These are phyloP conservation scores for Acacia acuminata DNA, from an alignment of 306 rosid species.

Conservation along the genomic window DNA sequence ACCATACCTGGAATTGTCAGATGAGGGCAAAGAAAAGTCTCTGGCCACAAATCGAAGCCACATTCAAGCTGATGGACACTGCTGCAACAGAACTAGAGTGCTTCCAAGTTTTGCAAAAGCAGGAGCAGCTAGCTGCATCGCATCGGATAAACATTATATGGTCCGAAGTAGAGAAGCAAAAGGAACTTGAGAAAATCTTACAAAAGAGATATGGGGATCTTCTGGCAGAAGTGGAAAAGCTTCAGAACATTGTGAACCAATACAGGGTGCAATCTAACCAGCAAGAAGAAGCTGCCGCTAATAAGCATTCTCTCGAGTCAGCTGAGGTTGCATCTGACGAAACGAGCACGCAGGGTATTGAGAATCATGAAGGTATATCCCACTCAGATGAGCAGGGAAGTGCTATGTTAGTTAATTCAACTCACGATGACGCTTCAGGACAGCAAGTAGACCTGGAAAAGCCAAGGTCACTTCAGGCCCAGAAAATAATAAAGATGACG, in stretches of 20 bases:
- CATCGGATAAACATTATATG: slow-evolving; percentile 71
- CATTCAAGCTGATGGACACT: slow-evolving; percentile 82
- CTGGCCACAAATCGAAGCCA: slow-evolving; percentile 89
- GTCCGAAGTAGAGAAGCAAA: slow-evolving; percentile 85
- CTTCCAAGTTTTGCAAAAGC: slow-evolving; percentile 81
- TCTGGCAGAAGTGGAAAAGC: slow-evolving; percentile 57
- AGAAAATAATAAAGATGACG: slow-evolving; percentile 12
- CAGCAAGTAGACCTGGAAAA: too few relatives aligned
- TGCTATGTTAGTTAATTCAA: slow-evolving; percentile 22
- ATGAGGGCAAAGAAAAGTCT: slow-evolving; percentile 66
- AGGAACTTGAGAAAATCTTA: slow-evolving; percentile 74
- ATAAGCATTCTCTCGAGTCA: slow-evolving; percentile 41
- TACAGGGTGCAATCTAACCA: slow-evolving; percentile 47
- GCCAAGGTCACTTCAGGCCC: too few relatives aligned
- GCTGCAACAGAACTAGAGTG: slow-evolving; percentile 92
- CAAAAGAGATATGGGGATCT: slow-evolving; percentile 77
- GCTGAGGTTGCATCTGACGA: slow-evolving; percentile 43
- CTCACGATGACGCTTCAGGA: slow-evolving; percentile 7
- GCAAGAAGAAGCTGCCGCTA: slow-evolving; percentile 55
- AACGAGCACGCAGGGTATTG: slow-evolving; percentile 32
- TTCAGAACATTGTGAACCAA: slow-evolving; percentile 49
- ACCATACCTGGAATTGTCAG: slow-evolving; percentile 43
- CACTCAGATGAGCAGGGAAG: slow-evolving; percentile 42
- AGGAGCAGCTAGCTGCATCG: slow-evolving; percentile 80
- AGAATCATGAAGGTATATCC: slow-evolving; percentile 21